A percentile compares a stretch with the other conserved stretches of the same genome.
Conservation (phyloP, 306 rosid genomes). For the Dryas alaskensis region DNA sequence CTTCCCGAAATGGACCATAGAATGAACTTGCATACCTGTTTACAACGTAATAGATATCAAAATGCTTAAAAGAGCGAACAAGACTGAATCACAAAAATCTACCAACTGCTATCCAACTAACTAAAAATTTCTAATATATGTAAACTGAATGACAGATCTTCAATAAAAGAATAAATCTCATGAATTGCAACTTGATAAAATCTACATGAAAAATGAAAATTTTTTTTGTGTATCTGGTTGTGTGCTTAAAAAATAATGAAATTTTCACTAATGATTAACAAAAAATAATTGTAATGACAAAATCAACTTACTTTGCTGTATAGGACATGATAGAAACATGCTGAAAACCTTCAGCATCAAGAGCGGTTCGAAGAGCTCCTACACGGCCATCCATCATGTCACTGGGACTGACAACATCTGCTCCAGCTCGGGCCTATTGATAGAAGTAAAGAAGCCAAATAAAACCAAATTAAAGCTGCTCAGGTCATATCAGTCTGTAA, state of each 20-base stretch:
- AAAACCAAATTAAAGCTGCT: constrained; percentile 6
- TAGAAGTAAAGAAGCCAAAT: constrained; percentile 15
- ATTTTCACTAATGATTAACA: not conserved
- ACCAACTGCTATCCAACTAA: not conserved
- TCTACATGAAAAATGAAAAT: not conserved
- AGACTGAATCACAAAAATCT: constrained; percentile 16
- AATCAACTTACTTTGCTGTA: constrained; percentile 71
- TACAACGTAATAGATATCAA: constrained; percentile 18
- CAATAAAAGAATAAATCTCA: constrained; percentile 4
- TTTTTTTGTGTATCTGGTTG: not conserved
- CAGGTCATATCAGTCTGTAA: constrained; percentile 13
- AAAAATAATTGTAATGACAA: constrained; percentile 10
- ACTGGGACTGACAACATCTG: constrained; percentile 95
- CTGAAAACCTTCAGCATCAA: constrained; percentile 93
- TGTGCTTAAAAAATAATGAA: not conserved
- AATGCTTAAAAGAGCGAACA: constrained; percentile 14
- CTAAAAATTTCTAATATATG: not conserved
- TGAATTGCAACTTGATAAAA: not conserved
- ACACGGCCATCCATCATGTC: constrained; percentile 99
- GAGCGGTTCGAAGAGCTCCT: constrained; percentile 88
- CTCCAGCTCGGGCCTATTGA: constrained; percentile 90
- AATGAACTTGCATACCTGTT: constrained; percentile 93
- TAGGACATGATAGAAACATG: constrained; percentile 93
- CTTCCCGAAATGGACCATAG: constrained; percentile 96
- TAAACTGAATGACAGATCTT: not conserved